Evolutionary conservation across 108 stramenopile genomes (phyloP).

Genomic region (Cyclotella baltica): DNA sequence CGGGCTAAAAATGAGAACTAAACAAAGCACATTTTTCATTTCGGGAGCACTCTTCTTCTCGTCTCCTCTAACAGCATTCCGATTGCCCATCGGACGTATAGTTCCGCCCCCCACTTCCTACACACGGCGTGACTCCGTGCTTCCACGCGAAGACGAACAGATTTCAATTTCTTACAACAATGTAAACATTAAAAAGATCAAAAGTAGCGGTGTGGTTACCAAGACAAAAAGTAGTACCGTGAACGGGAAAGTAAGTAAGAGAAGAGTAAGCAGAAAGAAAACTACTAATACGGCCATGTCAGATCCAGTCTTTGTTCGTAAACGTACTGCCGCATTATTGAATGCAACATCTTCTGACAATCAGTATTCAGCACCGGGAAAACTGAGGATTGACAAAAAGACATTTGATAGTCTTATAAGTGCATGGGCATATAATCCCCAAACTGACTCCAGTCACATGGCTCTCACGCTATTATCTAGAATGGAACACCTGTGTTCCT

Average conservation of each 20-base stretch:
- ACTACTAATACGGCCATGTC: conserved; percentile 61
- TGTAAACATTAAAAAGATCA: too few species aligned
- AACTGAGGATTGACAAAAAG: conserved; percentile 56
- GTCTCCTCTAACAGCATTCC: conserved; percentile 20
- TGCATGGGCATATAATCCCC: conserved; percentile 70
- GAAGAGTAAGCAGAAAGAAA: background rate
- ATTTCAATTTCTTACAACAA: too few species aligned
- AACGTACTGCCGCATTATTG: conserved; percentile 61
- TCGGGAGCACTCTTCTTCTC: conserved; percentile 27
- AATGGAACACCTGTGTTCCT: conserved; percentile 62
- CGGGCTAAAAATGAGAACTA: too few species aligned
- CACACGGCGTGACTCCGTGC: background rate
- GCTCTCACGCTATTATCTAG: conserved; percentile 57
- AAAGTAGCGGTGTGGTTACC: background rate
- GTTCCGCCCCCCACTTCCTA: background rate
- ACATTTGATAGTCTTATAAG: conserved; percentile 77
- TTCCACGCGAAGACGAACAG: background rate
- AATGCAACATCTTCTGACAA: conserved; percentile 16
- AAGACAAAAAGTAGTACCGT: background rate
- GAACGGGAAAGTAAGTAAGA: background rate
- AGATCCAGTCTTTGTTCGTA: conserved; percentile 61
- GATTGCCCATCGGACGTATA: background rate
- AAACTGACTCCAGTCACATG: conserved; percentile 57
- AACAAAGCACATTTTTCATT: conserved; percentile 11
- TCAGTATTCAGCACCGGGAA: conserved; percentile 9